These are phyloP conservation scores for Bipolaris zeicola DNA, from an alignment of 2,329 filamentous ascomycete genomes.

Conservation along the genomic window DNA sequence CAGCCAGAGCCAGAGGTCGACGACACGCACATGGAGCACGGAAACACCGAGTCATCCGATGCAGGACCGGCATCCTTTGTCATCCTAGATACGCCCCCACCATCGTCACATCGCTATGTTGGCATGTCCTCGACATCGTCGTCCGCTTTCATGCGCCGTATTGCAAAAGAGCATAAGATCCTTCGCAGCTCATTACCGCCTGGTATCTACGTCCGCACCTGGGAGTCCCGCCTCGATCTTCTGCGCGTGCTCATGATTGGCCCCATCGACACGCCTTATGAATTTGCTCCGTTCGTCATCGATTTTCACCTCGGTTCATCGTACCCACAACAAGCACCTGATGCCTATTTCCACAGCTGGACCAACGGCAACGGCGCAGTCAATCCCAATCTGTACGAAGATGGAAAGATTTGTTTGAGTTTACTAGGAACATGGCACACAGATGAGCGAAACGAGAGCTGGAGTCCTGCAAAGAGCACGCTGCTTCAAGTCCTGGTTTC, in stretches of 20 bases:
- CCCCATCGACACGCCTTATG: slow-evolving; percentile 65
- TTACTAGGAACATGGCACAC: slow-evolving; percentile 65
- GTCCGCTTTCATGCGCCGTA: slow-evolving; percentile 54
- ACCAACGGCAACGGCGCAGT: slow-evolving; percentile 58
- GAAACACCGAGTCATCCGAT: slow-evolving; percentile 9
- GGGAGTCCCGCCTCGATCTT: slow-evolving; percentile 64
- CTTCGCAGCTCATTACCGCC: slow-evolving; percentile 59
- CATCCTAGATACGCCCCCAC: slow-evolving; percentile 46
- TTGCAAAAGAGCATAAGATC: slow-evolving; percentile 65
- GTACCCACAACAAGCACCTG: slow-evolving; percentile 60
- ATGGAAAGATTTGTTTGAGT: slow-evolving; percentile 66
- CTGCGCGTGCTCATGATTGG: slow-evolving; percentile 64
- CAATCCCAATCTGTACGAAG: slow-evolving; percentile 68
- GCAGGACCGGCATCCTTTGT: slow-evolving; percentile 34
- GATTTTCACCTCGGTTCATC: slow-evolving; percentile 59
- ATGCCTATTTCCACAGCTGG: slow-evolving; percentile 66
- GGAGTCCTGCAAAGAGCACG: slow-evolving; percentile 60
- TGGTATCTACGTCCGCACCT: slow-evolving; percentile 64
- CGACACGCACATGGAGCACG: slow-evolving; percentile 11
- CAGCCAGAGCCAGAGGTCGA: slow-evolving; percentile 4
- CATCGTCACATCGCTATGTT: slow-evolving; percentile 47
- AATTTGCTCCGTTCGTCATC: slow-evolving; percentile 65
- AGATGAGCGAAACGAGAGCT: slow-evolving; percentile 58
- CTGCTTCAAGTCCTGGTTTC: slow-evolving; percentile 64
- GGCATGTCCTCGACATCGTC: slow-evolving; percentile 50